Conservation (phyloP, 2,329 filamentous ascomycete species). For the Sporothrix pseudoabietina region DNA sequence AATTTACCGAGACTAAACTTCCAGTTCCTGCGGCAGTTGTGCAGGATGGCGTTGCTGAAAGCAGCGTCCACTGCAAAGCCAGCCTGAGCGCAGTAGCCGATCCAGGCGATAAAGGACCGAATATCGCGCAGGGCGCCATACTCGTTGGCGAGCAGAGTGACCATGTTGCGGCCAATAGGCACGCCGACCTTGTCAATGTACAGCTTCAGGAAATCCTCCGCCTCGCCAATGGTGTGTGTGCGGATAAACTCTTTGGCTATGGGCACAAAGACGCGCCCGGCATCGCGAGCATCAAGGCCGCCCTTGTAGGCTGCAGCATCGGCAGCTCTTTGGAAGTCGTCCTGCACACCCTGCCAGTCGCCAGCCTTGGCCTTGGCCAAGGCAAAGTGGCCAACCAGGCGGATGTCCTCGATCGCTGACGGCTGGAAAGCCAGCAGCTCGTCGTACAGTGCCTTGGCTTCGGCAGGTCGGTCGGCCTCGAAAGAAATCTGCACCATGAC, state of each 20-base stretch:
- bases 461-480: slow-evolving; percentile 40
- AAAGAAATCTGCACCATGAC: slow-evolving; percentile 48
- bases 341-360: slow-evolving; percentile 47
- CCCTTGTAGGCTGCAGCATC: slow-evolving; percentile 26
- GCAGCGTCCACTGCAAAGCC: slow-evolving; percentile 44
- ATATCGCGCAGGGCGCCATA: slow-evolving; percentile 47
- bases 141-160: slow-evolving; percentile 49
- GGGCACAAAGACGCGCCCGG: slow-evolving; percentile 42
- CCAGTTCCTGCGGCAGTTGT: slow-evolving; percentile 45
- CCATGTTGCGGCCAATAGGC: slow-evolving; percentile 43
- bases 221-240: slow-evolving; percentile 46
- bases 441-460: slow-evolving; percentile 41
- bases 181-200: slow-evolving; percentile 44
- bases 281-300: slow-evolving; percentile 35
- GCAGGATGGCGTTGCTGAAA: slow-evolving; percentile 47
- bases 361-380: slow-evolving; percentile 44
- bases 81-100: slow-evolving; percentile 43
- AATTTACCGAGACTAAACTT: slow-evolving; percentile 44
- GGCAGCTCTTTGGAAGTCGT: slow-evolving; percentile 39
- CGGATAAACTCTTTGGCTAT: slow-evolving; percentile 46
- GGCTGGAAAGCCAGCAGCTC: slow-evolving; percentile 39
- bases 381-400: slow-evolving; percentile 45
- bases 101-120: slow-evolving; percentile 46
- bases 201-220: slow-evolving; percentile 51
- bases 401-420: slow-evolving; percentile 39